Conservation (phyloP, 2,329 filamentous ascomycete species). For the Pyricularia sp. region DNA sequence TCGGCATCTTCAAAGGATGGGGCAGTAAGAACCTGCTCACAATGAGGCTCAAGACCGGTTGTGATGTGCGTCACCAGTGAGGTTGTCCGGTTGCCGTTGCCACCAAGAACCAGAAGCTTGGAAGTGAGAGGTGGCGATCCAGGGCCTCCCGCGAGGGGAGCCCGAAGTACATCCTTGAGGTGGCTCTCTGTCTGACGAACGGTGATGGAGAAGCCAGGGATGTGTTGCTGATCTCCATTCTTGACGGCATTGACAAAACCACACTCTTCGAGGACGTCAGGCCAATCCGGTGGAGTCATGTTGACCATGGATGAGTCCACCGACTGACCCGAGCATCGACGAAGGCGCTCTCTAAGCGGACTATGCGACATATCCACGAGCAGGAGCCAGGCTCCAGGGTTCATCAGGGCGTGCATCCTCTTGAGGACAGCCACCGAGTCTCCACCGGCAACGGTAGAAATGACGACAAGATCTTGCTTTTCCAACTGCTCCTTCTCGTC, state of each 20-base stretch:
- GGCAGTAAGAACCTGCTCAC: slow-evolving; percentile 8
- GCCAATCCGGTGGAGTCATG: slow-evolving; percentile 19
- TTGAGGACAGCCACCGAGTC: slow-evolving; percentile 8
- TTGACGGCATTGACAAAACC: slow-evolving; percentile 19
- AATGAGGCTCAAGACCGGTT: slow-evolving; percentile 11
- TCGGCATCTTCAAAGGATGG: slow-evolving; percentile 16
- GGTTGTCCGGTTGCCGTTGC: slow-evolving; percentile 6
- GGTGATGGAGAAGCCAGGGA: slow-evolving; percentile 21
- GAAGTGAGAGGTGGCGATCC: not conserved
- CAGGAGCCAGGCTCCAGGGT: slow-evolving; percentile 18
- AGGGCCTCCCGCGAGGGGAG: slow-evolving; percentile 6
- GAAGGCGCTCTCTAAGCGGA: slow-evolving; percentile 10
- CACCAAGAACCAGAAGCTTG: slow-evolving; percentile 20
- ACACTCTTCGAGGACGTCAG: slow-evolving; percentile 17
- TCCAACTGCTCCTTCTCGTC: slow-evolving; percentile 5
- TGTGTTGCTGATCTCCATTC: slow-evolving; percentile 19
- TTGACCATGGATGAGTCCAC: not conserved
- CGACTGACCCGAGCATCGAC: slow-evolving; percentile 4
- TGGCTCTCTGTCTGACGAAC: slow-evolving; percentile 21
- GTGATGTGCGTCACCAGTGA: slow-evolving; percentile 11
- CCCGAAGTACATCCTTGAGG: slow-evolving; percentile 11
- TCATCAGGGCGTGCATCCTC: slow-evolving; percentile 12
- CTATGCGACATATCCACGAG: slow-evolving; percentile 14
- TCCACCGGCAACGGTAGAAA: slow-evolving; percentile 11
- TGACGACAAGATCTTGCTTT: slow-evolving; percentile 15